These are phyloP conservation scores for Aspergillus calidoustus DNA, from an alignment of 2,329 filamentous ascomycete species.

Conservation along the genomic window DNA sequence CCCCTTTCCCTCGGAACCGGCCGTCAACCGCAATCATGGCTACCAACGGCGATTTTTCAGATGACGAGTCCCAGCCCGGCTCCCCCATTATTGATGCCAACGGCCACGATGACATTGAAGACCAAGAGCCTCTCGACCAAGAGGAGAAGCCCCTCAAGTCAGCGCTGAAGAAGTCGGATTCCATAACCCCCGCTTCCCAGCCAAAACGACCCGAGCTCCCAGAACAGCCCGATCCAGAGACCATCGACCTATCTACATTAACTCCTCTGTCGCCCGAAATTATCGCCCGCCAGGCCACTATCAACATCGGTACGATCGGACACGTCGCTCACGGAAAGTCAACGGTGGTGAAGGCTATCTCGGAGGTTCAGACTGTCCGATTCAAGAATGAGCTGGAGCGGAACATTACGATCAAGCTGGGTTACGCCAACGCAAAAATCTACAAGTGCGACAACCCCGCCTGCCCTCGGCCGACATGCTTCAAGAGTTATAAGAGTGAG, in stretches of 20 bases:
- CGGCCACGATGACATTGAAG: constrained; percentile 74
- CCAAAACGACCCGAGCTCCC: constrained; percentile 71
- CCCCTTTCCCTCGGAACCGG: constrained; percentile 10
- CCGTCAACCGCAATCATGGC: constrained; percentile 53
- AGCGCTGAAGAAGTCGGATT: constrained; percentile 76
- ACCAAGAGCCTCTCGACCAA: constrained; percentile 69
- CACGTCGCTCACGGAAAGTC: constrained; percentile 99
- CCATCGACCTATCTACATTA: constrained; percentile 79
- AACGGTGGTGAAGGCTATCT: constrained; percentile 98
- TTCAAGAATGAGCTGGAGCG: constrained; percentile 99
- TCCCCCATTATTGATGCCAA: constrained; percentile 56
- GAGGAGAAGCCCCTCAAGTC: constrained; percentile 77
- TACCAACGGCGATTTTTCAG: constrained; percentile 60
- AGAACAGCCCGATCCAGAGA: constrained; percentile 89
- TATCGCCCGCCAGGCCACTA: constrained; percentile 95
- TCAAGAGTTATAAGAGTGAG: constrained; percentile 96
- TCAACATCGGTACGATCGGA: constrained; percentile 98
- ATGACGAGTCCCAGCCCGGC: constrained; percentile 59
- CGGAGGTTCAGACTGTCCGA: constrained; percentile 95
- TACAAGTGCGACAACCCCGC: constrained; percentile 95
- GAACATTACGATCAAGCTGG: constrained; percentile 99
- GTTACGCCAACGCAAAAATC: constrained; percentile 99
- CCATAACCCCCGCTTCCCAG: constrained; percentile 54
- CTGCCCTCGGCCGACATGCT: constrained; percentile 94
- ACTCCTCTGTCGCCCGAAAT: constrained; percentile 93